A percentile compares a stretch with the other conserved stretches of the same genome.
These are phyloP conservation scores for Hondaea fermentalgiana DNA, from an alignment of 108 stramenopile species.

Conservation along the genomic window DNA sequence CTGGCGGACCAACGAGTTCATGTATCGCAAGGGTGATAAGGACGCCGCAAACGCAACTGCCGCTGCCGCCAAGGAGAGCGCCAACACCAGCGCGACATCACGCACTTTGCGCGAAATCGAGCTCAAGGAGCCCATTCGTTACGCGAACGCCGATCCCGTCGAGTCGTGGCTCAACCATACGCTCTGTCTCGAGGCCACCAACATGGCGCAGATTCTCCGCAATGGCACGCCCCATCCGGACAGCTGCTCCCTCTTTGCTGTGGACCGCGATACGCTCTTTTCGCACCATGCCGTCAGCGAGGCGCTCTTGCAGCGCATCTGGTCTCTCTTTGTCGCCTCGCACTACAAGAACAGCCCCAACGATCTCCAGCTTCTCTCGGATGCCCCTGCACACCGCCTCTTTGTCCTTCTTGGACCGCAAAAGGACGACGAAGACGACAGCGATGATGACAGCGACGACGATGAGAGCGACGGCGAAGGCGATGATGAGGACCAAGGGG, in stretches of 20 bases:
- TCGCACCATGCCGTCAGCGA: slow-evolving; percentile 94
- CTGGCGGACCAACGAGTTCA: slow-evolving; percentile 11
- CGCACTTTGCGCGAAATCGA: slow-evolving; percentile 71
- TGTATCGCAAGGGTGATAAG: background rate
- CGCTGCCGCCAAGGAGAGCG: slow-evolving; percentile 14
- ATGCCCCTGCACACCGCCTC: slow-evolving; percentile 92
- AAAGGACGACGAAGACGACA: slow-evolving; percentile 60
- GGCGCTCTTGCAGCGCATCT: slow-evolving; percentile 87
- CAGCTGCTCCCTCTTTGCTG: slow-evolving; percentile 88
- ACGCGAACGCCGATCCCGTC: slow-evolving; percentile 75
- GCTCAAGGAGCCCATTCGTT: slow-evolving; percentile 89
- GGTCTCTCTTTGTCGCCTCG: slow-evolving; percentile 91
- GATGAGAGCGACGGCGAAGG: slow-evolving; percentile 56
- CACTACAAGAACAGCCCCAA: slow-evolving; percentile 99
- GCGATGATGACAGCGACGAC: slow-evolving; percentile 29
- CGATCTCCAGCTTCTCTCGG: slow-evolving; percentile 94
- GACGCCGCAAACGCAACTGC: slow-evolving; percentile 61
- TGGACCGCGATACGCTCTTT: slow-evolving; percentile 96
- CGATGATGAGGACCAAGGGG: slow-evolving; percentile 57
- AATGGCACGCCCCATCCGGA: slow-evolving; percentile 80
- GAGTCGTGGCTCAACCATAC: slow-evolving; percentile 89
- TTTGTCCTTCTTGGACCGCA: slow-evolving; percentile 90
- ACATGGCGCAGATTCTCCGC: slow-evolving; percentile 21
- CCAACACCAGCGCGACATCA: slow-evolving; percentile 13
- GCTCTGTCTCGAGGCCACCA: slow-evolving; percentile 77